A percentile compares a stretch with the other conserved stretches of the same genome.
Conservation (phyloP, 2,329 filamentous ascomycete genomes). For the Calonectria leucothoes region DNA sequence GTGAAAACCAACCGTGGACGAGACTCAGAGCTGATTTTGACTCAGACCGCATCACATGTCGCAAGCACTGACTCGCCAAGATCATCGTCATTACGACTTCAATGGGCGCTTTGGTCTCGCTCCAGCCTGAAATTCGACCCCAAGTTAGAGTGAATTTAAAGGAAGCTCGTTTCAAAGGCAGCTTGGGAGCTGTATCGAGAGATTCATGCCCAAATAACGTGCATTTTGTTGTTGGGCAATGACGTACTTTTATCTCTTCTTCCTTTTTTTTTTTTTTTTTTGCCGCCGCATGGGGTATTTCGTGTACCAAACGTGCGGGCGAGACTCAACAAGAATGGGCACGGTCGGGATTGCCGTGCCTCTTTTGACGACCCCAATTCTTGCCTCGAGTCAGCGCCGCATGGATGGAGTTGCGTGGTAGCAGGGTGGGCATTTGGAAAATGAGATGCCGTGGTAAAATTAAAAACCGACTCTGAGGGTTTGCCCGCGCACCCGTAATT, state of each 20-base stretch:
- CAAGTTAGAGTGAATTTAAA: background rate
- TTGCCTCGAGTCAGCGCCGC: background rate
- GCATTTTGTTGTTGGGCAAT: background rate
- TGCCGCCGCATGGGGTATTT: background rate
- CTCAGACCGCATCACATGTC: background rate
- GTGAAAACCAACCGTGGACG: background rate
- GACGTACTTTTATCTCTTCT: background rate
- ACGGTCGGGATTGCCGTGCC: background rate
- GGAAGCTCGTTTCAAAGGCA: background rate
- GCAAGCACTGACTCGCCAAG: background rate
- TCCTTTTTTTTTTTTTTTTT: too few species aligned
- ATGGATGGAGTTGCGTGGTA: background rate
- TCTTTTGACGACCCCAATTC: background rate
- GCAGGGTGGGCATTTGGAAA: background rate
- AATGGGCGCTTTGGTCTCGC: background rate
- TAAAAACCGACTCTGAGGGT: background rate
- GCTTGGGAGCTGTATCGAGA: background rate
- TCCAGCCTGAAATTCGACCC: background rate
- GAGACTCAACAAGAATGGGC: background rate
- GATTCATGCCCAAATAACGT: background rate
- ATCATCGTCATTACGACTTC: background rate
- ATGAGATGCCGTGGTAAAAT: background rate
- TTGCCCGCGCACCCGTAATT: background rate
- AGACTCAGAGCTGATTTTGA: background rate
- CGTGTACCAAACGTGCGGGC: background rate